Percentiles rank a stretch among this genome's conserved stretches.
These are phyloP conservation scores for Closterium sp. DNA, from an alignment of 139 green algal species.

Conservation along the genomic window DNA sequence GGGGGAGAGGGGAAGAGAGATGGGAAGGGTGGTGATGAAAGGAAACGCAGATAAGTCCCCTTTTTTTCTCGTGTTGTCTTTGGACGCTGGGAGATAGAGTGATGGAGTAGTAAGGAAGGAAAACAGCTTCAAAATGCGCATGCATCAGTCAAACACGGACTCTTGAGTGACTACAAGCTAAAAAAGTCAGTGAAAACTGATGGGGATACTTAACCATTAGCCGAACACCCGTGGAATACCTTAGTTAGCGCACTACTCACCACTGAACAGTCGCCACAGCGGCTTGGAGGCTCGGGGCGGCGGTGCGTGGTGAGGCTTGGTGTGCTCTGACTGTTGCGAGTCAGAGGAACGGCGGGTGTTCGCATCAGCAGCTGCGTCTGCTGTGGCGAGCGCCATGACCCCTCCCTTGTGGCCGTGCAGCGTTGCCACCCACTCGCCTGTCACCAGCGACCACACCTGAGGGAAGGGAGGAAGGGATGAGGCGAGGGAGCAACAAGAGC, in stretches of 20 bases:
- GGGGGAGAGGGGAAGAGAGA: background rate
- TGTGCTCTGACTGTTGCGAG: background rate
- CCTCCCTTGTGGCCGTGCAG: conserved; percentile 71
- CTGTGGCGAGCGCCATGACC: conserved; percentile 75
- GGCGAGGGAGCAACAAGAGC: background rate
- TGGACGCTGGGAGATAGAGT: conserved; percentile 4
- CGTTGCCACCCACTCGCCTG: conserved; percentile 9
- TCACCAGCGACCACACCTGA: conserved; percentile 46
- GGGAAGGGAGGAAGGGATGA: background rate
- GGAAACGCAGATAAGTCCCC: too few relatives aligned
- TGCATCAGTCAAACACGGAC: conserved; percentile 71
- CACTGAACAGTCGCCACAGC: conserved; percentile 66
- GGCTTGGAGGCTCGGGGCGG: background rate
- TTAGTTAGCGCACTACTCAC: conserved; percentile 49
- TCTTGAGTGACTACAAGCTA: too few relatives aligned
- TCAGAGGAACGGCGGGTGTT: background rate
- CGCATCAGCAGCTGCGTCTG: background rate
- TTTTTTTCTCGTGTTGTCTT: conserved; percentile 88
- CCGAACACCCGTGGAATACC: conserved; percentile 78
- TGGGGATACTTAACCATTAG: conserved; percentile 65
- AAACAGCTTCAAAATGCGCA: too few relatives aligned
- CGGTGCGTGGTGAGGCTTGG: background rate
- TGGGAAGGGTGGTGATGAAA: too few relatives aligned
- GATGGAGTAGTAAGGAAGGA: too few relatives aligned
- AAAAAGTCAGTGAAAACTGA: too few relatives aligned